Conservation (phyloP, 257 asterid genomes). For the Fraxinus quadrangulata region DNA sequence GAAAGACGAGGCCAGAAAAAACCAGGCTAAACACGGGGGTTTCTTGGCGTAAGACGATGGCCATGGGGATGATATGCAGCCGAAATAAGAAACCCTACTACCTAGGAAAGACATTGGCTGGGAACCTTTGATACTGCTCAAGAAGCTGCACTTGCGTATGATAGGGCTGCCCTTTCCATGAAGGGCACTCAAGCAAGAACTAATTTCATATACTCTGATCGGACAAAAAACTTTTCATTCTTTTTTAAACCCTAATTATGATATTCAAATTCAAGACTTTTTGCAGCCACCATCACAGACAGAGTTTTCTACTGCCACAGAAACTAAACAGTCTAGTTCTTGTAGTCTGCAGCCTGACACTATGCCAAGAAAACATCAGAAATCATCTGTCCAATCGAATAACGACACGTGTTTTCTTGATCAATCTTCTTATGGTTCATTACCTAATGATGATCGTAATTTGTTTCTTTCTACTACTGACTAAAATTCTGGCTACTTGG, state of each 20-base stretch:
- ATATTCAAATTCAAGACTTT: slow-evolving; percentile 20
- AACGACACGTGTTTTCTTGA: slow-evolving; percentile 32
- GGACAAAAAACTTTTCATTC: slow-evolving; percentile 40
- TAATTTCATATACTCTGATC: slow-evolving; percentile 70
- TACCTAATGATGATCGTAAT: slow-evolving; percentile 27
- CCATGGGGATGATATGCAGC: slow-evolving; percentile 99
- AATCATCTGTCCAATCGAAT: slow-evolving; percentile 24
- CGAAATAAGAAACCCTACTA: slow-evolving; percentile 85
- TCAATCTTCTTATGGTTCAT: slow-evolving; percentile 39
- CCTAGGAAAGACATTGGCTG: slow-evolving; percentile 91
- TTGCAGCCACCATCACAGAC: slow-evolving; percentile 20
- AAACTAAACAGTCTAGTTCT: slow-evolving; percentile 10
- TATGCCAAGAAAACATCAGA: no score
- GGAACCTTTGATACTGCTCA: slow-evolving; percentile 96
- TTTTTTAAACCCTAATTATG: slow-evolving; percentile 30
- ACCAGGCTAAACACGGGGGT: slow-evolving; percentile 74
- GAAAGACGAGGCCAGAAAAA: slow-evolving; percentile 82
- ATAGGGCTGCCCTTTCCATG: slow-evolving; percentile 87
- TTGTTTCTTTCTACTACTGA: slow-evolving; percentile 36
- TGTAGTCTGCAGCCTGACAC: not conserved
- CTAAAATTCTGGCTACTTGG: slow-evolving; percentile 76
- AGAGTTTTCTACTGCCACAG: not conserved
- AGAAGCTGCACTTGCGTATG: slow-evolving; percentile 95
- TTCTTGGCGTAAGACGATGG: slow-evolving; percentile 77
- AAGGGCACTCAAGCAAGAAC: slow-evolving; percentile 88